Percentiles rank a stretch among this genome's conserved stretches.
Conservation (phyloP, 2,329 filamentous ascomycete genomes). For the Alternaria sp. region DNA sequence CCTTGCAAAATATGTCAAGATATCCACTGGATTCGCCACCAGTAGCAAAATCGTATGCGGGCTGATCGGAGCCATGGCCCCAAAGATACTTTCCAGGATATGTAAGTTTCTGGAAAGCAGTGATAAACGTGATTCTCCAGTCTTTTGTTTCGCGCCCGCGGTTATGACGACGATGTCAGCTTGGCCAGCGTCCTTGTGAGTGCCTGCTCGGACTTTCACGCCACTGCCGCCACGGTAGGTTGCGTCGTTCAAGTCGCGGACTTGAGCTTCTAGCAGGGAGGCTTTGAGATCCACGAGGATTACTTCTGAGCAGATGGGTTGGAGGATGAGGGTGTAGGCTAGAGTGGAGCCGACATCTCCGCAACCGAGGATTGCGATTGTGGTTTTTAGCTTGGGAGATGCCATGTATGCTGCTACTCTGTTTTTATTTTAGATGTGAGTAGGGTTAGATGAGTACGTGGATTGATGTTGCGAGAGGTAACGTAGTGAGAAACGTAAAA, state of each 20-base stretch:
- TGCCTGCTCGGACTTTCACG: conserved; percentile 57
- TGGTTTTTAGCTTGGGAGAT: conserved; percentile 44
- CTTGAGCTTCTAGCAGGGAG: conserved; percentile 59
- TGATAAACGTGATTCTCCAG: conserved; percentile 57
- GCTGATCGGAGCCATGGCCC: conserved; percentile 60
- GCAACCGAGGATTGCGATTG: conserved; percentile 62
- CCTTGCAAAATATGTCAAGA: conserved; percentile 62
- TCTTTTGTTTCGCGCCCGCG: conserved; percentile 62
- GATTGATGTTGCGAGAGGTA: not conserved
- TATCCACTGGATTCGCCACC: conserved; percentile 65
- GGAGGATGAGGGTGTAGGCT: conserved; percentile 62
- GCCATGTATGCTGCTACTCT: conserved; percentile 21
- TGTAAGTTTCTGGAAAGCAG: conserved; percentile 60
- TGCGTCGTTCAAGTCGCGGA: conserved; percentile 63
- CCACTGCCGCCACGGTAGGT: conserved; percentile 56
- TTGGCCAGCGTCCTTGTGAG: conserved; percentile 60
- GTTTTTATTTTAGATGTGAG: not conserved
- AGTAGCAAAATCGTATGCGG: conserved; percentile 60
- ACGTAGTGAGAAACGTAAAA: not conserved
- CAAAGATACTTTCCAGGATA: conserved; percentile 59
- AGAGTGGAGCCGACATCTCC: conserved; percentile 62
- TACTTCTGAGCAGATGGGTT: conserved; percentile 61
- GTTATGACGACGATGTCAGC: conserved; percentile 65
- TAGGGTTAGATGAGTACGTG: not conserved
- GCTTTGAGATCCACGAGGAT: conserved; percentile 64